Conservation (phyloP, 495 filamentous ascomycete species). For the Acidomyces sp. region DNA sequence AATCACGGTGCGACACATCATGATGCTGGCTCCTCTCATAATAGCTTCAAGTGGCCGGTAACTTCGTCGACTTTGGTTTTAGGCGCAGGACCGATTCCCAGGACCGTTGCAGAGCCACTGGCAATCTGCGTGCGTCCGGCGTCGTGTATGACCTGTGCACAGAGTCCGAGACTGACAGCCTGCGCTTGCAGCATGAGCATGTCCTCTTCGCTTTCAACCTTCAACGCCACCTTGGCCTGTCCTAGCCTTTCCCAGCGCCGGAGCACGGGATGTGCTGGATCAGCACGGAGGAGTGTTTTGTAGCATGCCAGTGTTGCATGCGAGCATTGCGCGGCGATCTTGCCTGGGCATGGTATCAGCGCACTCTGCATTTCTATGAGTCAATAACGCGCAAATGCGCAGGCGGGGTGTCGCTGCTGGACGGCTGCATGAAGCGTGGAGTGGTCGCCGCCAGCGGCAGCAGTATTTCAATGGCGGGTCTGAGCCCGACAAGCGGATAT, state of each 20-base stretch:
- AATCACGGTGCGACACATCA: no score
- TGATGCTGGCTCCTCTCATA: no score
- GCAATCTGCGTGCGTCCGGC: constrained; percentile 96
- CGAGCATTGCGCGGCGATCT: constrained; percentile 93
- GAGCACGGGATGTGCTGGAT: constrained; percentile 51
- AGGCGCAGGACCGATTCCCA: constrained; percentile 79
- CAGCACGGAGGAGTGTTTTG: constrained; percentile 55
- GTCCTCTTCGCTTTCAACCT: constrained; percentile 71
- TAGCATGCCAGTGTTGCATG: constrained; percentile 96
- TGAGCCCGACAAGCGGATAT: neutral
- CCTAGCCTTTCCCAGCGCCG: constrained; percentile 70
- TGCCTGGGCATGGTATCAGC: constrained; percentile 43
- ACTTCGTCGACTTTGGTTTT: constrained; percentile 76
- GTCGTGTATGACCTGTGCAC: constrained; percentile 79
- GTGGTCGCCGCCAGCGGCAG: no score
- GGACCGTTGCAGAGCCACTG: constrained; percentile 76
- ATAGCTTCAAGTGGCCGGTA: constrained; percentile 75
- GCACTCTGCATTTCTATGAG: neutral
- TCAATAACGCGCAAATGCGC: neutral
- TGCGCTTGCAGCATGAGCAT: constrained; percentile 60
- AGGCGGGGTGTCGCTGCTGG: no score
- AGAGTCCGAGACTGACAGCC: constrained; percentile 72
- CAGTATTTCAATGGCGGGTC: no score
- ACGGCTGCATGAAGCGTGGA: no score
- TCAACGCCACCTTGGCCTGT: constrained; percentile 85